Conservation (phyloP, 495 filamentous ascomycete species). For the Articulospora tetracladia region DNA sequence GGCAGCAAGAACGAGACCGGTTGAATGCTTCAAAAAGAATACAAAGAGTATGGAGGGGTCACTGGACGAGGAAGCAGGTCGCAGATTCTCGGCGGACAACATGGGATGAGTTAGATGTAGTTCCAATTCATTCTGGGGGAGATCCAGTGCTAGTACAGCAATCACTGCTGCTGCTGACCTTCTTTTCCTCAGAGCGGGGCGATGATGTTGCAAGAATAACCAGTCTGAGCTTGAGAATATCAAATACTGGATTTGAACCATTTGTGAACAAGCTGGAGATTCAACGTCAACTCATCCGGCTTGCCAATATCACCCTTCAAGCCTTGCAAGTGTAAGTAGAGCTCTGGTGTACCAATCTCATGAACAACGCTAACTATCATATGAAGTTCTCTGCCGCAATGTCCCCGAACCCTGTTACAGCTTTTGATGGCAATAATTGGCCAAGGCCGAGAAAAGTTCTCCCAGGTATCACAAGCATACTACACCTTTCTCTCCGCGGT, state of each 20-base stretch:
- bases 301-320: constrained; percentile 42
- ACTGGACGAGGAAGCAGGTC: constrained; percentile 57
- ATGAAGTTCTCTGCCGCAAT: constrained; percentile 20
- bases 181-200: constrained; percentile 22
- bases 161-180: constrained; percentile 28
- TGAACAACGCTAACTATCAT: not conserved
- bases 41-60: constrained; percentile 82
- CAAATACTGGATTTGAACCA: not conserved
- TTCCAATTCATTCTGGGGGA: constrained; percentile 11
- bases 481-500: constrained; percentile 21
- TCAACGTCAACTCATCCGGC: constrained; percentile 31
- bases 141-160: constrained; percentile 22
- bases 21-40: constrained; percentile 70
- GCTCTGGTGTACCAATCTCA: not conserved
- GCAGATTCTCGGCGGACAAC: constrained; percentile 54
- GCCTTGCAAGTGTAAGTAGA: constrained; percentile 31
- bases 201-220: constrained; percentile 21
- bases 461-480: constrained; percentile 16
- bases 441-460: constrained; percentile 9
- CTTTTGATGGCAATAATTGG: constrained; percentile 17
- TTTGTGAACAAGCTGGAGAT: constrained; percentile 16
- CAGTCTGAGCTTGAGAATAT: constrained; percentile 16
- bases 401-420: constrained; percentile 8
- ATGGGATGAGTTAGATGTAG: constrained; percentile 53
- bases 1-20: constrained; percentile 79